Evolutionary conservation across 225 moss, liverwort and hornwort species (phyloP).

Genomic region (Bryoerythrophyllum caledonicum): DNA sequence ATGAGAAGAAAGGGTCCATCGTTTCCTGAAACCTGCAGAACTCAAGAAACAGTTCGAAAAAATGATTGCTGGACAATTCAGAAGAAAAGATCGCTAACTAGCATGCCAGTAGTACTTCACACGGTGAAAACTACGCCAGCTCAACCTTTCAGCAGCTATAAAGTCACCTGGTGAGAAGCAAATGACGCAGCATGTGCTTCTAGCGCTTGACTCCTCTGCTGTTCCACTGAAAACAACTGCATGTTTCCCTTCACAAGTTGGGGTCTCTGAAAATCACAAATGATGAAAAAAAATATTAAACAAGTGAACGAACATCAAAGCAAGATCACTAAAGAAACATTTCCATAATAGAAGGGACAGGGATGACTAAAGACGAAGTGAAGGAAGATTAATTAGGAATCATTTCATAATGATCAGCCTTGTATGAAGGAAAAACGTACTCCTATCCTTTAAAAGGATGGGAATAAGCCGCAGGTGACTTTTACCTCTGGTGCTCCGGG

Average conservation of each 20-base stretch:
- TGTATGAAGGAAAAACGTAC: not conserved
- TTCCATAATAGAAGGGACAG: not conserved
- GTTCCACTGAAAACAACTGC: constrained; percentile 86
- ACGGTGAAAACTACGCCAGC: not conserved
- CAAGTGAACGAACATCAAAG: not conserved
- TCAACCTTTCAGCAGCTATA: constrained; percentile 1
- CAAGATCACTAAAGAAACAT: not conserved
- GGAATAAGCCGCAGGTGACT: not conserved
- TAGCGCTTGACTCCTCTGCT: constrained; percentile 82
- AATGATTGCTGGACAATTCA: not conserved
- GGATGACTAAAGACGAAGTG: not conserved
- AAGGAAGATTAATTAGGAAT: not conserved
- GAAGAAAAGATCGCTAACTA: not conserved
- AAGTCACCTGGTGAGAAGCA: constrained; percentile 63
- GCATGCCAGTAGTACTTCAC: not conserved
- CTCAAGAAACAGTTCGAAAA: constrained; percentile 19
- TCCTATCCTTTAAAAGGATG: not conserved
- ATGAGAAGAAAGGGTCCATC: constrained; percentile 26
- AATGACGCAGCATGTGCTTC: constrained; percentile 88
- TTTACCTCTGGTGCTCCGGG: constrained; percentile 80
- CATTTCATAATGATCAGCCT: not conserved
- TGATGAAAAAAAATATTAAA: not conserved
- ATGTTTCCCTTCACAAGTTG: constrained; percentile 89
- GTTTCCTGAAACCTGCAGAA: constrained; percentile 34
- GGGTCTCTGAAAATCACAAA: constrained; percentile 56